Evolutionary conservation across 2,329 filamentous ascomycete genomes (phyloP).

Genomic region (Triangularia verruculosa): DNA sequence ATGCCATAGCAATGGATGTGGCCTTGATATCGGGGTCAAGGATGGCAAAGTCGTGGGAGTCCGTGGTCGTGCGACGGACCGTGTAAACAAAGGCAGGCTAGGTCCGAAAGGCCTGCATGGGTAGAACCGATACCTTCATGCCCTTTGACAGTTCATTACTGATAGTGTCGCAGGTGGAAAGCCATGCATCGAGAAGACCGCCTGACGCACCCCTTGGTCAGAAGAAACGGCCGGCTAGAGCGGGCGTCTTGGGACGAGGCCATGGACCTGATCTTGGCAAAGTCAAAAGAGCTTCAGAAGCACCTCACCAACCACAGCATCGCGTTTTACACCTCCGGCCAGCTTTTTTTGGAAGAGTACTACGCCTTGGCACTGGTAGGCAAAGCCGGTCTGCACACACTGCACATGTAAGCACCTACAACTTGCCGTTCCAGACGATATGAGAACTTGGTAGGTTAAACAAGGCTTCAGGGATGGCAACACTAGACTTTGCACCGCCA

Average conservation of each 20-base stretch:
- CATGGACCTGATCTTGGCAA: slow-evolving; percentile 35
- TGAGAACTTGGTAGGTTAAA: neutral
- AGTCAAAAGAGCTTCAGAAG: slow-evolving; percentile 31
- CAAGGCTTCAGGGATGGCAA: slow-evolving; percentile 35
- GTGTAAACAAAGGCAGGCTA: too few relatives aligned
- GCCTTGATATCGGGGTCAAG: too few relatives aligned
- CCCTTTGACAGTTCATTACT: neutral
- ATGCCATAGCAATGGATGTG: too few relatives aligned
- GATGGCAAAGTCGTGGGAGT: too few relatives aligned
- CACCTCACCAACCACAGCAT: slow-evolving; percentile 37
- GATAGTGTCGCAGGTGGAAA: slow-evolving; percentile 25
- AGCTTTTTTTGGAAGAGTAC: slow-evolving; percentile 40
- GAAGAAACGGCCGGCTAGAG: slow-evolving; percentile 35
- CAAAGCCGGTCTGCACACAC: slow-evolving; percentile 37
- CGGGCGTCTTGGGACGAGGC: slow-evolving; percentile 38
- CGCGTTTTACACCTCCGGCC: slow-evolving; percentile 38
- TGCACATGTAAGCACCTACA: slow-evolving; percentile 34
- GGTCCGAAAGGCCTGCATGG: too few relatives aligned
- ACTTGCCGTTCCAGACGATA: neutral
- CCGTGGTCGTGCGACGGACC: too few relatives aligned
- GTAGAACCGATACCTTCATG: too few relatives aligned
- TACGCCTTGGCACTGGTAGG: slow-evolving; percentile 39
- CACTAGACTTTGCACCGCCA: slow-evolving; percentile 39
- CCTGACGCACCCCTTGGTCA: slow-evolving; percentile 34
- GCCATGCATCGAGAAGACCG: slow-evolving; percentile 32